phyloP scores from a whole-genome alignment of 371 early-diverging fungal genomes.

The Syncephalis plumigaleata region DNA sequence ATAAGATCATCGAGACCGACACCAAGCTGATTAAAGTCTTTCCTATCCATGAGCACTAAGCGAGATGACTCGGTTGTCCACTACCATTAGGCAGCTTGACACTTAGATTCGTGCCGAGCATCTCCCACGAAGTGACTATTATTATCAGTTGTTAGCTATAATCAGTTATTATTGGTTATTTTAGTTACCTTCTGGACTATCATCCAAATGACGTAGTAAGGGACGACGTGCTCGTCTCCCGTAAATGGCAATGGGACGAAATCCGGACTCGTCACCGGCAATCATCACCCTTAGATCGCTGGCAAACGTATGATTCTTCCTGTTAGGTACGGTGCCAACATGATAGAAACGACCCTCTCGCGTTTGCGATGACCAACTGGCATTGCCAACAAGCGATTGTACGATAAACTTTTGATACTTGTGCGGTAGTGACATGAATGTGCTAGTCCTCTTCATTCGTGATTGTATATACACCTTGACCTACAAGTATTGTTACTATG shows the following conservation, averaged over 20 bases:
- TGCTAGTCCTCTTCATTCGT: conserved; percentile 58
- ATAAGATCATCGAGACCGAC: conserved; percentile 83
- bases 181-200: conserved; percentile 17
- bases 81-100: conserved; percentile 55
- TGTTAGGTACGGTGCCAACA: conserved; percentile 86
- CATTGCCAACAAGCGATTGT: conserved; percentile 82
- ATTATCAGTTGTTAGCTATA: no score
- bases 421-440: conserved; percentile 65
- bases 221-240: conserved; percentile 73
- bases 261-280: conserved; percentile 55
- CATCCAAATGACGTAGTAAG: conserved; percentile 40
- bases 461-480: conserved; percentile 88
- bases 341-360: conserved; percentile 70
- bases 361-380: conserved; percentile 74
- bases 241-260: conserved; percentile 75
- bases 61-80: conserved; percentile 82
- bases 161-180: conserved; percentile 10
- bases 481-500: conserved; percentile 11
- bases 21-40: conserved; percentile 82
- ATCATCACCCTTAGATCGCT: conserved; percentile 86
- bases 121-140: conserved; percentile 65
- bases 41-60: conserved; percentile 78
- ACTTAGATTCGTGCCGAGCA: conserved; percentile 84
- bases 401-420: conserved; percentile 92
- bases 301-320: conserved; percentile 73